These are phyloP conservation scores for Meredithiella fracta DNA, from an alignment of 2,329 filamentous ascomycete genomes.

Conservation along the genomic window DNA sequence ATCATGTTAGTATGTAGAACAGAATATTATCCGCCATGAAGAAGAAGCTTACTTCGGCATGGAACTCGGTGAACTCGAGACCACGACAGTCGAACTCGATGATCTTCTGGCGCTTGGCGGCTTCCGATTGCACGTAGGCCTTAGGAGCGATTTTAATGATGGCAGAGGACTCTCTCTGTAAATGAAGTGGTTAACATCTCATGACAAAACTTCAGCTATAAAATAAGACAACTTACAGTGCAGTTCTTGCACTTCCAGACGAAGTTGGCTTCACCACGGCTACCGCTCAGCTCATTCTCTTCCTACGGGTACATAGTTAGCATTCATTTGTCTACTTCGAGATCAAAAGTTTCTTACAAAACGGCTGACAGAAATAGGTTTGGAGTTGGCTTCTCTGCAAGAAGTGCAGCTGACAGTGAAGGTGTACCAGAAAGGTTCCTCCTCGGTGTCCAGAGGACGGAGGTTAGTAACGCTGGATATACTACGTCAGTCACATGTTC, in stretches of 20 bases:
- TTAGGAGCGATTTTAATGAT: slow-evolving; percentile 61
- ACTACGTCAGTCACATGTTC: slow-evolving; percentile 1
- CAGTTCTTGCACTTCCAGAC: slow-evolving; percentile 99
- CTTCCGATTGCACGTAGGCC: slow-evolving; percentile 54
- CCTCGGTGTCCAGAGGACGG: slow-evolving; percentile 64
- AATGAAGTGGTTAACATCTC: background rate
- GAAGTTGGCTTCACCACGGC: slow-evolving; percentile 91
- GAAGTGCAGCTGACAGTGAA: slow-evolving; percentile 99
- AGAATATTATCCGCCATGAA: too few relatives aligned
- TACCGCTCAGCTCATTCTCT: slow-evolving; percentile 76
- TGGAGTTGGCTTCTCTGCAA: slow-evolving; percentile 78
- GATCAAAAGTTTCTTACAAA: slow-evolving; percentile 45
- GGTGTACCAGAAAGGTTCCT: slow-evolving; percentile 83
- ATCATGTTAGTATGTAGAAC: slow-evolving; percentile 6
- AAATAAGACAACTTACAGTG: slow-evolving; percentile 43
- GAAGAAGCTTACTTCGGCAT: slow-evolving; percentile 60
- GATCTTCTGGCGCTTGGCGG: slow-evolving; percentile 60
- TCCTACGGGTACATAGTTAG: slow-evolving; percentile 40
- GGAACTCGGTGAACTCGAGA: slow-evolving; percentile 81
- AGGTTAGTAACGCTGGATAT: slow-evolving; percentile 60
- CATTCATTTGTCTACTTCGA: background rate
- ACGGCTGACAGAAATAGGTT: slow-evolving; percentile 70
- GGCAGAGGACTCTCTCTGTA: slow-evolving; percentile 67
- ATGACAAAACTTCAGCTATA: background rate
- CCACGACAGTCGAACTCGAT: slow-evolving; percentile 89